Conservation (phyloP, 441 rosid genomes). For the Viola pubescens region DNA sequence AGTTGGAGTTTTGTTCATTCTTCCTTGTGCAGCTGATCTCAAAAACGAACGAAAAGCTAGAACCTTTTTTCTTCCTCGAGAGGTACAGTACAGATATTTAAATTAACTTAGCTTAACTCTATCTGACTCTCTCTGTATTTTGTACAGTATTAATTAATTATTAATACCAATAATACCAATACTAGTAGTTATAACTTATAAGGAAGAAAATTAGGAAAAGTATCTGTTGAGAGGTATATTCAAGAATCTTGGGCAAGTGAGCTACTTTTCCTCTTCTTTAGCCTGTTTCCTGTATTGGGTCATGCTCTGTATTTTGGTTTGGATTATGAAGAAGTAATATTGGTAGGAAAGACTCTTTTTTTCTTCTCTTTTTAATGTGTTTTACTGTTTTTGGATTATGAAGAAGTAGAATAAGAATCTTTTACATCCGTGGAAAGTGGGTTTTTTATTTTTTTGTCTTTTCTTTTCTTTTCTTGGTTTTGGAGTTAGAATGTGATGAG, state of each 20-base stretch:
- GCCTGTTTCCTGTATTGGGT: background rate
- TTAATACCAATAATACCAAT: background rate
- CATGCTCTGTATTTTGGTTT: background rate
- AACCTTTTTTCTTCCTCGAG: too few relatives aligned
- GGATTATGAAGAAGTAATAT: background rate
- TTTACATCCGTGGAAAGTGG: constrained; percentile 25
- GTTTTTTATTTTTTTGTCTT: constrained; percentile 3
- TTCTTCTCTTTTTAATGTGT: background rate
- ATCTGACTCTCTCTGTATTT: background rate
- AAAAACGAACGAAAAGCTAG: too few relatives aligned
- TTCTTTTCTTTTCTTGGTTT: constrained; percentile 1
- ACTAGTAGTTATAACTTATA: background rate
- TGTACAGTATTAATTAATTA: constrained; percentile 2
- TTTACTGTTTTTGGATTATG: too few relatives aligned
- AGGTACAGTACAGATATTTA: background rate
- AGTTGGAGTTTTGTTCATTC: background rate
- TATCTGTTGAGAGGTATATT: constrained; percentile 4
- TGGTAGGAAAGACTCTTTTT: background rate
- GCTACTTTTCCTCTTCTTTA: background rate
- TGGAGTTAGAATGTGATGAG: constrained; percentile 6
- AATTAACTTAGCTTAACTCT: background rate
- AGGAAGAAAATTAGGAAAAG: background rate
- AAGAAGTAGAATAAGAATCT: too few relatives aligned
- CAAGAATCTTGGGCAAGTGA: constrained; percentile 10
- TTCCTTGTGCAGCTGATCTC: constrained; percentile 10